These are phyloP conservation scores for Botrytis porri DNA, from an alignment of 2,329 filamentous ascomycete species.

Conservation along the genomic window DNA sequence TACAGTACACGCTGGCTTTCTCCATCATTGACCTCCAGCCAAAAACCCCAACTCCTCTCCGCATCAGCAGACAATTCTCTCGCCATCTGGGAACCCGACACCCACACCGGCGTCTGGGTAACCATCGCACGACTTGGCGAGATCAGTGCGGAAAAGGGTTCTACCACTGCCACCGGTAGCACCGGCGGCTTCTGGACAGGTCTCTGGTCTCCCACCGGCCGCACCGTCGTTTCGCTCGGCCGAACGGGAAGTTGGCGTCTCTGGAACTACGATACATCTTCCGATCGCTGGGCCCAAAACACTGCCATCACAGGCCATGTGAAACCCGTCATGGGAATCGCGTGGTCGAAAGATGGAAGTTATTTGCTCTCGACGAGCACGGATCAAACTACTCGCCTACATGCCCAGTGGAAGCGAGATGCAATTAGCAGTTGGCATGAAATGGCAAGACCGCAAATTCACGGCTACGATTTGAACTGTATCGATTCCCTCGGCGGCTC, in stretches of 20 bases:
- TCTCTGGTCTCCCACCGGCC: conserved; percentile 79
- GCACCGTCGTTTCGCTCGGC: conserved; percentile 75
- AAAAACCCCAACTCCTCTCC: conserved; percentile 71
- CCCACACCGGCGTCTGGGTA: conserved; percentile 84
- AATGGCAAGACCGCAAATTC: conserved; percentile 91
- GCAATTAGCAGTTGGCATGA: conserved; percentile 77
- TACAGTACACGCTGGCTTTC: conserved; percentile 64
- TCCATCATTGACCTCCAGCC: conserved; percentile 28
- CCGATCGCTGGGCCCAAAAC: conserved; percentile 71
- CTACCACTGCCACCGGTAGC: conserved; percentile 92
- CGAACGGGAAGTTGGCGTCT: conserved; percentile 90
- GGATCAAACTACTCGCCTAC: conserved; percentile 90
- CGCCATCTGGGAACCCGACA: conserved; percentile 86
- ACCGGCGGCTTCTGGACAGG: conserved; percentile 96
- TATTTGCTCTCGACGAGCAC: conserved; percentile 86
- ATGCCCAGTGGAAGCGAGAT: conserved; percentile 68
- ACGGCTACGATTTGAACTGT: conserved; percentile 97
- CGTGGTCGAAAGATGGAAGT: conserved; percentile 78
- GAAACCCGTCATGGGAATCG: conserved; percentile 72
- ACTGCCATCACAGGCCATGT: conserved; percentile 83
- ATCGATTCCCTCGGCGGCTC: conserved; percentile 70
- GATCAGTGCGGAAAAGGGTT: conserved; percentile 91
- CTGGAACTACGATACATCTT: conserved; percentile 64
- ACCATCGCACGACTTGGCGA: conserved; percentile 83
- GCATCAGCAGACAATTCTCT: conserved; percentile 95